A percentile compares a stretch with the other conserved stretches of the same genome.
phyloP scores from a whole-genome alignment of 2,329 filamentous ascomycete genomes.

The Cercospora brassicicola region DNA sequence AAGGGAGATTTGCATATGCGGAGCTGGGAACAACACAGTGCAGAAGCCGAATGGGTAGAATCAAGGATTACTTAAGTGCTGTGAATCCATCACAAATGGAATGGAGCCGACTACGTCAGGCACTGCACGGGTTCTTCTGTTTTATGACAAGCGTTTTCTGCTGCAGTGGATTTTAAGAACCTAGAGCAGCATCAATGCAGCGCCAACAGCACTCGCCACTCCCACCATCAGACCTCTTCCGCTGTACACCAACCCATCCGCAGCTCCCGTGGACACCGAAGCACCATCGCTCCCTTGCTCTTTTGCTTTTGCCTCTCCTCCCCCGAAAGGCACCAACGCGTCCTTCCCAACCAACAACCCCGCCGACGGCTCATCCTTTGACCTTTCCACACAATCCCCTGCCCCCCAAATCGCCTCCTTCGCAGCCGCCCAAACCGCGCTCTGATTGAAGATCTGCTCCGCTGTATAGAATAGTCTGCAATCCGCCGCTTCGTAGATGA shows the following conservation, averaged over 20 bases:
- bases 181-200: neutral
- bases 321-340: no score
- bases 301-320: no score
- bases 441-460: neutral
- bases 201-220: neutral
- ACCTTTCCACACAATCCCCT: no score
- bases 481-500: constrained; percentile 46
- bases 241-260: no score
- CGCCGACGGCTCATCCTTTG: no score
- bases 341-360: no score
- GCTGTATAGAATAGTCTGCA: constrained; percentile 44
- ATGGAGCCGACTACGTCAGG: neutral
- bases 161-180: neutral
- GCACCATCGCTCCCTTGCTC: no score
- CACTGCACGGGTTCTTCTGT: no score
- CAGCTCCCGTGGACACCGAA: no score
- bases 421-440: neutral
- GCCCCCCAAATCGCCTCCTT: neutral
- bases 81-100: neutral
- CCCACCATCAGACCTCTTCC: no score
- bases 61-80: neutral
- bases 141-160: no score
- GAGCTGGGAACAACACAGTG: neutral
- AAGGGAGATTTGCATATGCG: neutral
- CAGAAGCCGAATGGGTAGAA: neutral